phyloP scores from a whole-genome alignment of 2,329 filamentous ascomycete genomes.

The Emericellopsis cladophorae region DNA sequence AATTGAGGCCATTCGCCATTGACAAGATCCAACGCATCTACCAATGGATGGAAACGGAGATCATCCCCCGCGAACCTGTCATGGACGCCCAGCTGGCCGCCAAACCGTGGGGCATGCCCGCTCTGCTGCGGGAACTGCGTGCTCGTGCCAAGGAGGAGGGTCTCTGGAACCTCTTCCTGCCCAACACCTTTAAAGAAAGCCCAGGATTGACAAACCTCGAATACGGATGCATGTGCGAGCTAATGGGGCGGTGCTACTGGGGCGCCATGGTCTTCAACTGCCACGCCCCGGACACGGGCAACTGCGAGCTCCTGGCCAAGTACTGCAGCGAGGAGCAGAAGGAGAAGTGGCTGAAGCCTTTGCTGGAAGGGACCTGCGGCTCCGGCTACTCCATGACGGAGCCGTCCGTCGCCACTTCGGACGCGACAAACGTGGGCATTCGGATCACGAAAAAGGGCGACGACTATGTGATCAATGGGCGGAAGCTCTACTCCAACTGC shows the following conservation, averaged over 20 bases:
- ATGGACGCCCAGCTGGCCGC: slow-evolving; percentile 62
- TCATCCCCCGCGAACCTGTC: slow-evolving; percentile 65
- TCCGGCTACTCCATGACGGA: slow-evolving; percentile 85
- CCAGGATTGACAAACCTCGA: slow-evolving; percentile 87
- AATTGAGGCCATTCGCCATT: slow-evolving; percentile 36
- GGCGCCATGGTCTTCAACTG: slow-evolving; percentile 76
- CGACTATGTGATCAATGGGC: slow-evolving; percentile 73
- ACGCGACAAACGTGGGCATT: slow-evolving; percentile 79
- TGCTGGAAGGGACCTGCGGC: slow-evolving; percentile 69
- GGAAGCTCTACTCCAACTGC: slow-evolving; percentile 96
- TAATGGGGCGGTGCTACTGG: slow-evolving; percentile 66
- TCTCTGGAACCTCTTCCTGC: slow-evolving; percentile 90
- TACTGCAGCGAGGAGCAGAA: slow-evolving; percentile 74
- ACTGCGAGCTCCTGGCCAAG: slow-evolving; percentile 82
- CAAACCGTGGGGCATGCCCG: slow-evolving; percentile 63
- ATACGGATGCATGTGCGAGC: slow-evolving; percentile 89
- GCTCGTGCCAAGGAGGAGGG: slow-evolving; percentile 62
- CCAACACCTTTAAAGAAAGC: slow-evolving; percentile 81
- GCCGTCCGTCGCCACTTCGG: slow-evolving; percentile 66
- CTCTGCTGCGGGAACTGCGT: slow-evolving; percentile 37
- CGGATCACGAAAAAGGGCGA: slow-evolving; percentile 66
- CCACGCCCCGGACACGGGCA: slow-evolving; percentile 71
- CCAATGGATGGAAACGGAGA: slow-evolving; percentile 89
- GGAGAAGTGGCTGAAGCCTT: slow-evolving; percentile 60
- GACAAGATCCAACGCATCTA: slow-evolving; percentile 73